Conservation (phyloP, 2,329 filamentous ascomycete genomes). For the Xylariaceae sp. region DNA sequence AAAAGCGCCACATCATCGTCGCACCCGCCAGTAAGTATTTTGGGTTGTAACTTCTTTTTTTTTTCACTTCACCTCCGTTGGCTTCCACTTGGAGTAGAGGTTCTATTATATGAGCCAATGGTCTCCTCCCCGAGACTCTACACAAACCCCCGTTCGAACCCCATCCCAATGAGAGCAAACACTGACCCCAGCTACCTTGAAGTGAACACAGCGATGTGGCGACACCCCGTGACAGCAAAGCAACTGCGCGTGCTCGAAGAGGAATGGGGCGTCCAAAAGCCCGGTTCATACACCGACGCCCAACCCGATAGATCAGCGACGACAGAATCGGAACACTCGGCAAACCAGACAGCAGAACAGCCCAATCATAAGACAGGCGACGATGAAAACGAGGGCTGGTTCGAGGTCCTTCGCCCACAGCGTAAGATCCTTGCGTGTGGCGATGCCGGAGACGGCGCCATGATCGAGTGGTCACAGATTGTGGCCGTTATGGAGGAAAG, state of each 20-base stretch:
- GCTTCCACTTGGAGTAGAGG: neutral
- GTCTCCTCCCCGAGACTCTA: neutral
- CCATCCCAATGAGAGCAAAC: neutral
- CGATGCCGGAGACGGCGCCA: conserved; percentile 80
- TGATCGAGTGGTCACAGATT: conserved; percentile 81
- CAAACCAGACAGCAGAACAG: conserved; percentile 40
- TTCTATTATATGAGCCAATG: too few relatives aligned
- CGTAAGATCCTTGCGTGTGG: conserved; percentile 84
- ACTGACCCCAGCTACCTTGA: conserved; percentile 45
- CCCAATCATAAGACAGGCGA: conserved; percentile 36
- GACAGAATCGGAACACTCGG: neutral
- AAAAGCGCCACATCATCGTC: conserved; percentile 72
- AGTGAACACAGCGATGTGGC: conserved; percentile 94
- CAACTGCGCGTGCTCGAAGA: conserved; percentile 73
- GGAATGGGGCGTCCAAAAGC: conserved; percentile 68
- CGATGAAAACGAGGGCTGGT: conserved; percentile 53
- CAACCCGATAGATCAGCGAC: neutral
- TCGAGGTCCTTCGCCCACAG: conserved; percentile 75
- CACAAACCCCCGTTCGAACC: too few relatives aligned
- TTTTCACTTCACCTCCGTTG: neutral
- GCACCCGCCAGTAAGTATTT: conserved; percentile 55
- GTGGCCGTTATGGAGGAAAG: conserved; percentile 67
- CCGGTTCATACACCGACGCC: neutral
- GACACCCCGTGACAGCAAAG: conserved; percentile 77
- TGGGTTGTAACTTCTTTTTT: neutral